Evolutionary conservation across 176 grass and related monocot genomes (phyloP).

Genomic region (Oryza rufipogon): DNA sequence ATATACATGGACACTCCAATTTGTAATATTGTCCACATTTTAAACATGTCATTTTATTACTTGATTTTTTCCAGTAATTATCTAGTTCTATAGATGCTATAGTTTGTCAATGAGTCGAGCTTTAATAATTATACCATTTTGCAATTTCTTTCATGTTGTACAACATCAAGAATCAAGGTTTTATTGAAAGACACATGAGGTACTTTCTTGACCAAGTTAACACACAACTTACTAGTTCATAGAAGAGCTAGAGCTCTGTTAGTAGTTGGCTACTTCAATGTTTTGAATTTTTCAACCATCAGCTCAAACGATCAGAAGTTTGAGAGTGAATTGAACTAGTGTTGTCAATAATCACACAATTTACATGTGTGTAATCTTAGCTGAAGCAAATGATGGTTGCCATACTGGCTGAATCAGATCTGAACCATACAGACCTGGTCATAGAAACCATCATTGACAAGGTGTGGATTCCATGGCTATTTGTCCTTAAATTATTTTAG

Average conservation of each 20-base stretch:
- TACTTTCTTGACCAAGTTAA: conserved; percentile 3
- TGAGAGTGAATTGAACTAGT: neutral
- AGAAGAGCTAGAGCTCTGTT: no score
- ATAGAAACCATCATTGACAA: conserved; percentile 58
- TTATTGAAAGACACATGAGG: conserved; percentile 62
- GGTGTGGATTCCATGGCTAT: conserved; percentile 18
- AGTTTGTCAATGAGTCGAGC: neutral
- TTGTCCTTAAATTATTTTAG: neutral
- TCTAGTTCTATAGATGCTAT: no score
- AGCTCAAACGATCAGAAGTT: no score
- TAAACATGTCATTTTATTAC: no score
- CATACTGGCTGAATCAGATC: conserved; percentile 46
- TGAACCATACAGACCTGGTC: conserved; percentile 43
- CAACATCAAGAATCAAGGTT: conserved; percentile 73
- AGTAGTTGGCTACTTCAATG: no score
- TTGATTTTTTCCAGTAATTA: no score
- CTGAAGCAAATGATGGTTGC: conserved; percentile 60
- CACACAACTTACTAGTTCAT: neutral
- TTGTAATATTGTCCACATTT: neutral
- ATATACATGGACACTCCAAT: neutral
- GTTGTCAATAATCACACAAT: neutral
- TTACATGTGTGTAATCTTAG: conserved; percentile 13
- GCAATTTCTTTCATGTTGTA: conserved; percentile 68
- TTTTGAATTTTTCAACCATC: no score
- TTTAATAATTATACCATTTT: neutral